A percentile compares a stretch with the other conserved stretches of the same genome.
Evolutionary conservation across 2,329 filamentous ascomycete genomes (phyloP).

Genomic region (Beauveria sp.): DNA sequence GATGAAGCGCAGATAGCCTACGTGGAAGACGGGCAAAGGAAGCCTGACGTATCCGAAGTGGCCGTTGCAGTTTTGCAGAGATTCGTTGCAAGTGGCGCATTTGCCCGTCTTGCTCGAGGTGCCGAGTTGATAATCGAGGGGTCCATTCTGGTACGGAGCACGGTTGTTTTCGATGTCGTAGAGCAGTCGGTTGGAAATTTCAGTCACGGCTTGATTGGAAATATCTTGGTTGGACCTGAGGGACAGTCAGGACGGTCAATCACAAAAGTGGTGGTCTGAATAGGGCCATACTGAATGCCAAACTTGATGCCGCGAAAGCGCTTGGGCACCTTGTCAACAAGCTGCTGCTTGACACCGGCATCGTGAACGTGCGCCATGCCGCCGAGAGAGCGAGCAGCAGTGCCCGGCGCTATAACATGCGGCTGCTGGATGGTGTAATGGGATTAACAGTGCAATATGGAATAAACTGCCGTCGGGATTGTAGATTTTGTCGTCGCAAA

Average conservation of each 20-base stretch:
- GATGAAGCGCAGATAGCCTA: slow-evolving; percentile 90
- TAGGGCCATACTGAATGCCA: slow-evolving; percentile 58
- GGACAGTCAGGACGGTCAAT: neutral
- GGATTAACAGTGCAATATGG: neutral
- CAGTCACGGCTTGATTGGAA: slow-evolving; percentile 87
- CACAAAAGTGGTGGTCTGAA: neutral
- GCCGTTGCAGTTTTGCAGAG: slow-evolving; percentile 78
- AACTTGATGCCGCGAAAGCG: slow-evolving; percentile 91
- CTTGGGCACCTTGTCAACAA: slow-evolving; percentile 81
- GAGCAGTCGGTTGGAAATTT: slow-evolving; percentile 87
- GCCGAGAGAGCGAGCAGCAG: slow-evolving; percentile 5
- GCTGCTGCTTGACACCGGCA: slow-evolving; percentile 67
- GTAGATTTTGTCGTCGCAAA: neutral
- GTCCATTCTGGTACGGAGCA: slow-evolving; percentile 70
- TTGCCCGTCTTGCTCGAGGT: slow-evolving; percentile 75
- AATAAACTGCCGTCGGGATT: neutral
- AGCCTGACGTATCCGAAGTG: slow-evolving; percentile 93
- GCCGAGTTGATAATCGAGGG: slow-evolving; percentile 80
- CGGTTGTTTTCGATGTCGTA: slow-evolving; percentile 83
- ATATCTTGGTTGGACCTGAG: slow-evolving; percentile 82
- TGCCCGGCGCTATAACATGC: slow-evolving; percentile 5
- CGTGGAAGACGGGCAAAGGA: slow-evolving; percentile 87
- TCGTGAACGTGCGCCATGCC: slow-evolving; percentile 19
- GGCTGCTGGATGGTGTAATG: neutral
- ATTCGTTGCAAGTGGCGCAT: slow-evolving; percentile 78